These are phyloP conservation scores for Tricladium varicosporioides DNA, from an alignment of 2,329 filamentous ascomycete genomes.

Conservation along the genomic window DNA sequence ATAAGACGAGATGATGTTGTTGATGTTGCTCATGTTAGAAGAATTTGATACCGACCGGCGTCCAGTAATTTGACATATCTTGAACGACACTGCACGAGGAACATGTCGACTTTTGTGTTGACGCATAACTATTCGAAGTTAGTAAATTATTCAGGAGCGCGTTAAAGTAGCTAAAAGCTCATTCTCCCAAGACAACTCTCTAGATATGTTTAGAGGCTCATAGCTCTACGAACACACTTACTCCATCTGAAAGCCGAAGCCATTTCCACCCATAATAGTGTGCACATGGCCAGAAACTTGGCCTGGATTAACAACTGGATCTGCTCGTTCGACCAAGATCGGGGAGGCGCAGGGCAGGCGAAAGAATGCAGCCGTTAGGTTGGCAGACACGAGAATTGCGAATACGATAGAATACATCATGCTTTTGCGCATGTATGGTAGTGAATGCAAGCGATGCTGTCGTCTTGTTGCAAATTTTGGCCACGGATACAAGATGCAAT, in stretches of 20 bases:
- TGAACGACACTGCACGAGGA: slow-evolving; percentile 60
- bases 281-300: slow-evolving; percentile 55
- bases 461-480: background rate
- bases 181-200: too few species aligned
- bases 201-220: too few species aligned
- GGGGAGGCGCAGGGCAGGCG: slow-evolving; percentile 38
- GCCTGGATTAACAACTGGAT: slow-evolving; percentile 59
- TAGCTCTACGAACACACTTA: too few species aligned
- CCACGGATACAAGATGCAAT: background rate
- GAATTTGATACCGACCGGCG: slow-evolving; percentile 51
- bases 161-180: too few species aligned
- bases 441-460: background rate
- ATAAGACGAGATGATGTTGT: slow-evolving; percentile 25
- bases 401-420: background rate
- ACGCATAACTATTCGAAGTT: slow-evolving; percentile 37
- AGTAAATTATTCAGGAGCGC: too few species aligned
- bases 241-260: slow-evolving; percentile 53
- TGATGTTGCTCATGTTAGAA: slow-evolving; percentile 27
- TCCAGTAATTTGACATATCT: slow-evolving; percentile 67
- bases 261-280: slow-evolving; percentile 61
- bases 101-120: slow-evolving; percentile 53
- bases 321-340: slow-evolving; percentile 49
- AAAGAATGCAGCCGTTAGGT: slow-evolving; percentile 43
- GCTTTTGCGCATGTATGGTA: background rate
- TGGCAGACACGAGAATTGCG: background rate